Percentiles rank a stretch among this genome's conserved stretches.
Evolutionary conservation across 2,329 filamentous ascomycete genomes (phyloP).

Genomic region (Parastagonospora avenae): DNA sequence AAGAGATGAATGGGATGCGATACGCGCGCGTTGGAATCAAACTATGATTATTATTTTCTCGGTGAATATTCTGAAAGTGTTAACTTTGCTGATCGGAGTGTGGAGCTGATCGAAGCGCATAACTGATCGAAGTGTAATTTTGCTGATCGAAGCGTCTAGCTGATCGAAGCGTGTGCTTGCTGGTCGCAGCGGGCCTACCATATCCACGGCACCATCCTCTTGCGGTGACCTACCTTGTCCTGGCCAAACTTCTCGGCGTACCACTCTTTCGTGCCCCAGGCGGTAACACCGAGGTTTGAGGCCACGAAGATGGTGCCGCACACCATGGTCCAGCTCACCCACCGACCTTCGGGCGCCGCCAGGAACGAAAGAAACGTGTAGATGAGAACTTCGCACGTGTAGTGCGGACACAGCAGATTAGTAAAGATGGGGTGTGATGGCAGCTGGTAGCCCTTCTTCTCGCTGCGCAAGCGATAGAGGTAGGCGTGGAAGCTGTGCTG

Average conservation of each 20-base stretch:
- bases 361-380: constrained; percentile 79
- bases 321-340: constrained; percentile 75
- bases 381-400: constrained; percentile 83
- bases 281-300: constrained; percentile 82
- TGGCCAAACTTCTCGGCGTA: constrained; percentile 39
- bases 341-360: constrained; percentile 69
- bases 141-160: not conserved
- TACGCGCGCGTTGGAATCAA: too few relatives aligned
- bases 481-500: constrained; percentile 68
- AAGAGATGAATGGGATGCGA: too few relatives aligned
- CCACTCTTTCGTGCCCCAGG: constrained; percentile 73
- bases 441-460: constrained; percentile 73
- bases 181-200: constrained; percentile 24
- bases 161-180: not conserved
- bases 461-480: constrained; percentile 48
- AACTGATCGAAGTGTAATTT: too few relatives aligned
- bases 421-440: constrained; percentile 75
- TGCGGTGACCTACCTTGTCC: constrained; percentile 34
- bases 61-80: too few relatives aligned
- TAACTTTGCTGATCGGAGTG: not conserved
- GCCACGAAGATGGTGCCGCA: constrained; percentile 74
- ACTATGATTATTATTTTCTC: too few relatives aligned
- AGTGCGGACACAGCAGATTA: constrained; percentile 82
- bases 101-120: not conserved
- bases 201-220: constrained; percentile 39